Conservation (phyloP, 108 stramenopile genomes). For the Nitzschia sp. region DNA sequence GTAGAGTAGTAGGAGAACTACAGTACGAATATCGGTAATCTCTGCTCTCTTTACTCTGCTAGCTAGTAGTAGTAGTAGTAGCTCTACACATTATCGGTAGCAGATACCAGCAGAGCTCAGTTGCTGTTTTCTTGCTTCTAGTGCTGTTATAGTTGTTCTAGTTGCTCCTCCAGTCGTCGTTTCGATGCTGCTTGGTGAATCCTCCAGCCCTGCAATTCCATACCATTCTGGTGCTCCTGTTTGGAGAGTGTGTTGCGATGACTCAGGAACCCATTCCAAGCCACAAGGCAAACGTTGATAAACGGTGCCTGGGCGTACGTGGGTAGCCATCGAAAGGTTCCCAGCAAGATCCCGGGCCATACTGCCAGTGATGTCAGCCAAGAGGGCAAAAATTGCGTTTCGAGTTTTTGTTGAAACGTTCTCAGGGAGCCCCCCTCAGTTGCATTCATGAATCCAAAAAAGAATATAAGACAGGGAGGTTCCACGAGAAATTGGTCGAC, state of each 20-base stretch:
- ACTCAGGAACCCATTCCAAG: slow-evolving; percentile 28
- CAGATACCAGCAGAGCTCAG: no score
- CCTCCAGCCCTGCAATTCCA: no score
- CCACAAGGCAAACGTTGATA: slow-evolving; percentile 26
- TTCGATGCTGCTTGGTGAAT: no score
- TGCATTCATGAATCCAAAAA: slow-evolving; percentile 34
- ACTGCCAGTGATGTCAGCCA: slow-evolving; percentile 15
- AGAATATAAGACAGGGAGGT: slow-evolving; percentile 12
- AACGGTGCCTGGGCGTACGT: slow-evolving; percentile 22
- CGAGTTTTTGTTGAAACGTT: slow-evolving; percentile 5
- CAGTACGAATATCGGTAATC: no score
- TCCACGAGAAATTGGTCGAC: slow-evolving; percentile 30
- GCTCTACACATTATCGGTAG: no score
- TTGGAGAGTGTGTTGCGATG: slow-evolving; percentile 25
- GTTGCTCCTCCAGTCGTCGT: no score
- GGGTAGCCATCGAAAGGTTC: slow-evolving; percentile 29
- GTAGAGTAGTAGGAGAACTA: no score
- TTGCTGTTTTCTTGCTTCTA: no score
- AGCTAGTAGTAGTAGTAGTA: no score
- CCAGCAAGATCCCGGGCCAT: slow-evolving; percentile 26
- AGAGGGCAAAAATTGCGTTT: slow-evolving; percentile 17
- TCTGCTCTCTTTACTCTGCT: no score
- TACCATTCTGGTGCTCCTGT: no score
- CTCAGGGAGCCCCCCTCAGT: slow-evolving; percentile 16
- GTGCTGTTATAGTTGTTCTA: no score